Evolutionary conservation across 148 eudicot species (phyloP).

Genomic region (Polygonum aviculare): DNA sequence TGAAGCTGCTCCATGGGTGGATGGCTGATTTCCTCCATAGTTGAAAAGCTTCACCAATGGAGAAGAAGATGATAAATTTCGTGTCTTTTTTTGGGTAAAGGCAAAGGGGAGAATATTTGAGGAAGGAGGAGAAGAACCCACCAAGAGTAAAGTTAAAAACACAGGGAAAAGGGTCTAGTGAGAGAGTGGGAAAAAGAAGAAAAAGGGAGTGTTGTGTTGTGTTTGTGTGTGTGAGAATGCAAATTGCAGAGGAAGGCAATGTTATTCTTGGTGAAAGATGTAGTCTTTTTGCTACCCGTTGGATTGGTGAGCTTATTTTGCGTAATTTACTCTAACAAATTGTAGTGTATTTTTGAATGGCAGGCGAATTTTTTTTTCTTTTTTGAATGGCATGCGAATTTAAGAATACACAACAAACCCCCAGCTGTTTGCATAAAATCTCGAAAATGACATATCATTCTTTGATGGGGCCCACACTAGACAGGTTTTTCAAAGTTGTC

Average conservation of each 20-base stretch:
- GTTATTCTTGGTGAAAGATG: background rate
- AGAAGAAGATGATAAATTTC: background rate
- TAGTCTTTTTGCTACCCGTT: background rate
- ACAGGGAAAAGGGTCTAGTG: background rate
- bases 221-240: background rate
- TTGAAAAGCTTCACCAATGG: slow-evolving; percentile 17
- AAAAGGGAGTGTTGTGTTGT: too few relatives aligned
- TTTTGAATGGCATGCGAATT: background rate
- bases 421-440: background rate
- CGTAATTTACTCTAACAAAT: background rate
- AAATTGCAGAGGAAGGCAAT: background rate
- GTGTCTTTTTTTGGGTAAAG: background rate
- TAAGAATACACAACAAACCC: background rate
- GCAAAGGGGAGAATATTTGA: slow-evolving; percentile 6
- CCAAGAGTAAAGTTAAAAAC: background rate
- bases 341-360: background rate
- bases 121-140: slow-evolving; percentile 7
- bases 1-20: slow-evolving; percentile 99
- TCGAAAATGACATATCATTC: background rate
- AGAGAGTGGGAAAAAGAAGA: background rate
- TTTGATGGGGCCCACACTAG: background rate
- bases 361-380: background rate
- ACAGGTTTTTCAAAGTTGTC: background rate
- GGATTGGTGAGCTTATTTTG: background rate
- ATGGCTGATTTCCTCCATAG: slow-evolving; percentile 82